Percentiles rank a stretch among this genome's conserved stretches.
These are phyloP conservation scores for Saccharomycopsis javanensis DNA, from an alignment of 805 yeast genomes.

Conservation along the genomic window DNA sequence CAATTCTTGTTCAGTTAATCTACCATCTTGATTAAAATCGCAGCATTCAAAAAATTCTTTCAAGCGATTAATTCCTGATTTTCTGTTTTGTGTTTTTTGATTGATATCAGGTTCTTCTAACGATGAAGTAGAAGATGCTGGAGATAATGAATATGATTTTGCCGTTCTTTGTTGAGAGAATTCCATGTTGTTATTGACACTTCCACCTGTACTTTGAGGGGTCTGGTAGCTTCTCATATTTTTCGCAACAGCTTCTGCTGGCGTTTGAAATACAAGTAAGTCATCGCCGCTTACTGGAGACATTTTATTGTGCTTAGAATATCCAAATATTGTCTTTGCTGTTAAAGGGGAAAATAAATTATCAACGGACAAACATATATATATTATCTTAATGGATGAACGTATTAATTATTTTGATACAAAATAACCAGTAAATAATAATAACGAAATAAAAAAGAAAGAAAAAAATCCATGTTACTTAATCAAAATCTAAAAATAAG, in stretches of 20 bases:
- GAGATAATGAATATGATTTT: neutral
- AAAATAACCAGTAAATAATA: too few relatives aligned
- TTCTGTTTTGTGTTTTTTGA: neutral
- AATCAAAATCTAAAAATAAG: neutral
- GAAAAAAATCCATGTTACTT: too few relatives aligned
- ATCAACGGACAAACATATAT: too few relatives aligned
- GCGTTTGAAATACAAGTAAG: neutral
- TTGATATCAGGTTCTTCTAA: neutral
- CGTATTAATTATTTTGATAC: too few relatives aligned
- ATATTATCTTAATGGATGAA: too few relatives aligned
- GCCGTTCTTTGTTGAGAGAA: neutral
- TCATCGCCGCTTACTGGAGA: neutral
- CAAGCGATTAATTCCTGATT: neutral
- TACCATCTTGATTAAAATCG: neutral
- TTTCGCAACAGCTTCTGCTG: slow-evolving; percentile 1
- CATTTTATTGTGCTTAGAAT: neutral
- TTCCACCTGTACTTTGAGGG: slow-evolving; percentile 2
- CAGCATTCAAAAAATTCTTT: slow-evolving; percentile 1
- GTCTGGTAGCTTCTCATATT: neutral
- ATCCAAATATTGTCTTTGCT: neutral
- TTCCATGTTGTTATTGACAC: neutral
- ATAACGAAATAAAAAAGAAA: too few relatives aligned
- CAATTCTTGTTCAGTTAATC: neutral
- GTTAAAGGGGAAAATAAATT: too few relatives aligned
- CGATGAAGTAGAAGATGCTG: neutral